Base-by-base conservation (phyloP, 805 yeast species). In the Pichia paraexigua region DNA sequence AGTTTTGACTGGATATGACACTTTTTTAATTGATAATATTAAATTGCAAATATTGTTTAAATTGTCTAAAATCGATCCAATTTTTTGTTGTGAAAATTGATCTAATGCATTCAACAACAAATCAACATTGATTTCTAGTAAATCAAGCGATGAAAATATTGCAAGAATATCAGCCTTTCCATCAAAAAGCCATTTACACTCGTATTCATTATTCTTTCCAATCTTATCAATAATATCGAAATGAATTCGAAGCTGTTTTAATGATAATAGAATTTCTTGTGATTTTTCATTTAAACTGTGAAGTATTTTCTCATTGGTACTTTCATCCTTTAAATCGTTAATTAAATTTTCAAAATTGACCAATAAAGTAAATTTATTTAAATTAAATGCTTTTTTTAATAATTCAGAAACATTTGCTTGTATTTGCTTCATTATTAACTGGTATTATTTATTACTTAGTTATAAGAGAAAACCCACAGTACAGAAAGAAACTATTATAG, bases 91-190 rank as follows among this genome's bases (percentile, higher is more conserved):
- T 39, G 53, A 41, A 20, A 40, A 39, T 22, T 11, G n/a, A 6
- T 55, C 78, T 13, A 74, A 35, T 2, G 66, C 42, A 49, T 70
- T 69, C 40, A 75, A 52, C 4, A 71, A 57, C 44, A 67, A 67
- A 1, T 68, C 54, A 24, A 72, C 62, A 17, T 66, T 56, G 2
- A 64, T 58, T 42, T 75, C 77, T 2, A 75, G 58, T 2, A 60
- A 57, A 11, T 66, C 67, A 10, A 71, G 42, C 37, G 64, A 64
- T 40, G 63, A 58, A 41, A 53, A 50, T n/a, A 73, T 56, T 39
- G 61, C 66, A 40, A 64, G 56, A 37, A 71, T 66, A 47, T 65
- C 66, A n/a, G 47, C 46, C 47, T 60, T 62, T 1, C 70, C 72
- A 45, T 67, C 69, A 20, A 58, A 58, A 9, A 71, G 53, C 73